Percentiles rank a stretch among this genome's conserved stretches.
phyloP scores from a whole-genome alignment of 2,329 filamentous ascomycete species.

The Pleurostoma richardsiae region DNA sequence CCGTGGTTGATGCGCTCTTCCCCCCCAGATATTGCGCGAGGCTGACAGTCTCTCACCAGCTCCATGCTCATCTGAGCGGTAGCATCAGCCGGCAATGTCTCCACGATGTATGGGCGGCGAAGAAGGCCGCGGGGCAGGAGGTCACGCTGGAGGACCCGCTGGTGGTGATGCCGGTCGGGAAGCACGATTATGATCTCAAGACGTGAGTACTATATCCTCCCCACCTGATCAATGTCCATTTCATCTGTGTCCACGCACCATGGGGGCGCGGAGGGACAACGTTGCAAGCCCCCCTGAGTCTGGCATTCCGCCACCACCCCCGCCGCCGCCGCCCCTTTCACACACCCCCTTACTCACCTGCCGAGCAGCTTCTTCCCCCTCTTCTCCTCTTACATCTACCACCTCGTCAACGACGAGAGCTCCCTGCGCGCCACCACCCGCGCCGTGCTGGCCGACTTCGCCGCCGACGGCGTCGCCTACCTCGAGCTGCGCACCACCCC shows the following conservation, averaged over 20 bases:
- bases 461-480: slow-evolving; percentile 67
- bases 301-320: too few species aligned
- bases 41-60: slow-evolving; percentile 33
- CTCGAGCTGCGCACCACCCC: slow-evolving; percentile 79
- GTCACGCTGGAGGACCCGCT: slow-evolving; percentile 63
- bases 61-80: slow-evolving; percentile 77
- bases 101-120: slow-evolving; percentile 67
- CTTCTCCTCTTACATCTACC: slow-evolving; percentile 76
- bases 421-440: slow-evolving; percentile 59
- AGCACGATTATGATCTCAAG: slow-evolving; percentile 65
- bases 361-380: slow-evolving; percentile 65
- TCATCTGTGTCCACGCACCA: too few species aligned
- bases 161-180: slow-evolving; percentile 62
- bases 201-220: slow-evolving; percentile 42
- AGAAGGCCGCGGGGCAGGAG: slow-evolving; percentile 42
- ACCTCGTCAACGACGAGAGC: slow-evolving; percentile 59
- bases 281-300: too few species aligned
- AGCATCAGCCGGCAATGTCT: slow-evolving; percentile 70
- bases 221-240: too few species aligned
- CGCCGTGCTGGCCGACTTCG: slow-evolving; percentile 62
- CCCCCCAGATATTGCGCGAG: neutral
- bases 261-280: too few species aligned
- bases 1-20: neutral
- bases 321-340: neutral
- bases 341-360: slow-evolving; percentile 1